These are phyloP conservation scores for Metschnikowia cubensis DNA, from an alignment of 805 yeast genomes.

Conservation along the genomic window DNA sequence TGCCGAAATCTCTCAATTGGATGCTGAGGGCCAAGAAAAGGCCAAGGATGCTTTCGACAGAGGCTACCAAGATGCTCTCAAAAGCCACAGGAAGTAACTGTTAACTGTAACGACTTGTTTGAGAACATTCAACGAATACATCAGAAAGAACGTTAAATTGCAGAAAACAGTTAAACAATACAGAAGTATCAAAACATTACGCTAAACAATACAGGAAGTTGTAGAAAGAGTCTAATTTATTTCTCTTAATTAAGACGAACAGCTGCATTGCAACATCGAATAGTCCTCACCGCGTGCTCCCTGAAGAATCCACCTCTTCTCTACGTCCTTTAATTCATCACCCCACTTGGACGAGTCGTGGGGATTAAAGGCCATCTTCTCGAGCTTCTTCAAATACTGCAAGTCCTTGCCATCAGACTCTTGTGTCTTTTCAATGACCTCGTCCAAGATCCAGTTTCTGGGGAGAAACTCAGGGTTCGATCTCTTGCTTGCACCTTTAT, in stretches of 20 bases:
- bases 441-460: conserved; percentile 80
- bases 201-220: too few relatives aligned
- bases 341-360: conserved; percentile 70
- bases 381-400: conserved; percentile 53
- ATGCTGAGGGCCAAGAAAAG: conserved; percentile 31
- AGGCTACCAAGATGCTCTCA: conserved; percentile 36
- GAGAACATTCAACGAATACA: too few relatives aligned
- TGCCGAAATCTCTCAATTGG: conserved; percentile 31
- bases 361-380: conserved; percentile 73
- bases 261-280: conserved; percentile 71
- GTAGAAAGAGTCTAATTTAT: too few relatives aligned
- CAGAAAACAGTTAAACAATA: too few relatives aligned
- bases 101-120: not conserved
- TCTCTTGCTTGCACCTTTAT: conserved; percentile 40
- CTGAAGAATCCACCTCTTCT: conserved; percentile 47
- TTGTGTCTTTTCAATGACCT: conserved; percentile 60
- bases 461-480: conserved; percentile 81
- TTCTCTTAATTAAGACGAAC: conserved; percentile 40
- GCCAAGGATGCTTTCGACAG: conserved; percentile 39
- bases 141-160: too few relatives aligned
- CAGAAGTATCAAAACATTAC: too few relatives aligned
- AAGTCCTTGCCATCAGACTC: conserved; percentile 49
- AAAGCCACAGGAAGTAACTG: conserved; percentile 5
- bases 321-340: conserved; percentile 54
- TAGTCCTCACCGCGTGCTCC: conserved; percentile 49